Conservation (phyloP, 2,329 filamentous ascomycete species). For the Penicillium capsulatum region DNA sequence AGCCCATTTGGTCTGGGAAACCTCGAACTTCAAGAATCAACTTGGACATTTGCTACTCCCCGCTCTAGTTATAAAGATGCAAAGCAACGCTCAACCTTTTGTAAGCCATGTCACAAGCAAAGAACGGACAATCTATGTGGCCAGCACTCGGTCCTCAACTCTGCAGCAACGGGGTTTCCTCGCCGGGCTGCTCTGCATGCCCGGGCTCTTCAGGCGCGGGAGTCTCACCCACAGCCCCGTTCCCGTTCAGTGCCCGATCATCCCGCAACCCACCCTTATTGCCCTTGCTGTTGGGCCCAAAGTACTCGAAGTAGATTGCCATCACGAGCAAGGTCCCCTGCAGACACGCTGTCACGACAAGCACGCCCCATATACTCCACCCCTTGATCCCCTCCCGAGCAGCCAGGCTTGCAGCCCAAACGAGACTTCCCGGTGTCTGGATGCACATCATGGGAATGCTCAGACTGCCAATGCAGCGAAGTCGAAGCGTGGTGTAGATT, state of each 20-base stretch:
- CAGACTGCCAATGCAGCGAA: conserved; percentile 83
- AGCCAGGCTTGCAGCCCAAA: conserved; percentile 83
- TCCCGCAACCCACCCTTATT: conserved; percentile 18
- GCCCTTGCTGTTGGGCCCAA: conserved; percentile 44
- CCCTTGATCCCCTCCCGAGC: conserved; percentile 72
- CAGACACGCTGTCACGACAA: conserved; percentile 77
- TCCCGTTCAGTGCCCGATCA: conserved; percentile 12
- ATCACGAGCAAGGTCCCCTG: conserved; percentile 77
- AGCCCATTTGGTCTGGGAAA: conserved; percentile 1
- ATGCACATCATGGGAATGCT: conserved; percentile 99
- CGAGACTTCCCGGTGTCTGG: conserved; percentile 85
- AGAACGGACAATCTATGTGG: neutral
- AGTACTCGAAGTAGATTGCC: conserved; percentile 66
- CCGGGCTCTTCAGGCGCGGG: conserved; percentile 11
- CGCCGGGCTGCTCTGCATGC: conserved; percentile 24
- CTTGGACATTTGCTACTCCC: conserved; percentile 3
- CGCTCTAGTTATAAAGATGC: no score
- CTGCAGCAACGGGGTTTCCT: conserved; percentile 36
- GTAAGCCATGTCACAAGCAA: neutral
- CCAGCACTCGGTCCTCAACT: conserved; percentile 20
- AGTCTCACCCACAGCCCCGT: conserved; percentile 7
- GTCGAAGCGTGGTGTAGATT: conserved; percentile 81
- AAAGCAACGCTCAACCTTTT: neutral
- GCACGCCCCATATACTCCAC: conserved; percentile 95
- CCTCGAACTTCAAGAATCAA: conserved; percentile 1